phyloP scores from a whole-genome alignment of 306 rosid genomes.

The Trichosanthes cucumerina region DNA sequence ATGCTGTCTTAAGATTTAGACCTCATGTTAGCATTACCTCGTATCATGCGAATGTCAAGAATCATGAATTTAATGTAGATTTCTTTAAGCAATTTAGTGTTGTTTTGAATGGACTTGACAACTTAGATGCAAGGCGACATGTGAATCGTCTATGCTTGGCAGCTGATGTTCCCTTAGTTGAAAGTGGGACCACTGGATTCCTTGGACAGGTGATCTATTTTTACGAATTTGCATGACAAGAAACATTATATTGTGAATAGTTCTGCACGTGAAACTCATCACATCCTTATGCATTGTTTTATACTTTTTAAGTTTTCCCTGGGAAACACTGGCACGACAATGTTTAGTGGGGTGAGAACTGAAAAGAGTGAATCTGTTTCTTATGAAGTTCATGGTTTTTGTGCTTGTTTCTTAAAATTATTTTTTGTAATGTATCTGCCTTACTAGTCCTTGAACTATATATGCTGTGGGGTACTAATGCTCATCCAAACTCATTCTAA shows the following conservation, averaged over 20 bases:
- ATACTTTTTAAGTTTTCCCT: background rate
- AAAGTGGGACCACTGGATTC: slow-evolving; percentile 99
- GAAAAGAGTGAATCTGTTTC: background rate
- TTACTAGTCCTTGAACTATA: background rate
- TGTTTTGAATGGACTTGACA: slow-evolving; percentile 95
- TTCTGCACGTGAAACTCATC: background rate
- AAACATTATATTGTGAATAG: background rate
- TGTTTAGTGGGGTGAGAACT: background rate
- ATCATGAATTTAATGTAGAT: slow-evolving; percentile 70
- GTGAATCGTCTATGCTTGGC: slow-evolving; percentile 96
- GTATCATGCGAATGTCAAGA: slow-evolving; percentile 95
- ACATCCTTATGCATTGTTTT: background rate
- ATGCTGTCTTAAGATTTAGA: slow-evolving; percentile 89
- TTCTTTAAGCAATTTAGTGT: slow-evolving; percentile 86
- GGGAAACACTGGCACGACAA: background rate
- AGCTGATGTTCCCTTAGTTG: slow-evolving; percentile 89
- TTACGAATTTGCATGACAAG: slow-evolving; percentile 10
- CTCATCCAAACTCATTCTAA: background rate
- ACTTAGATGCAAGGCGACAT: slow-evolving; percentile 94
- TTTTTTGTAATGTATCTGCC: background rate
- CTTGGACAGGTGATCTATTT: slow-evolving; percentile 80
- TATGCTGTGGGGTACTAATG: background rate
- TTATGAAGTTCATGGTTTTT: background rate
- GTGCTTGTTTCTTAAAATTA: background rate
- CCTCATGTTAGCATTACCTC: slow-evolving; percentile 74